Conservation (phyloP, 805 yeast genomes). For the Lachancea fermentati region DNA sequence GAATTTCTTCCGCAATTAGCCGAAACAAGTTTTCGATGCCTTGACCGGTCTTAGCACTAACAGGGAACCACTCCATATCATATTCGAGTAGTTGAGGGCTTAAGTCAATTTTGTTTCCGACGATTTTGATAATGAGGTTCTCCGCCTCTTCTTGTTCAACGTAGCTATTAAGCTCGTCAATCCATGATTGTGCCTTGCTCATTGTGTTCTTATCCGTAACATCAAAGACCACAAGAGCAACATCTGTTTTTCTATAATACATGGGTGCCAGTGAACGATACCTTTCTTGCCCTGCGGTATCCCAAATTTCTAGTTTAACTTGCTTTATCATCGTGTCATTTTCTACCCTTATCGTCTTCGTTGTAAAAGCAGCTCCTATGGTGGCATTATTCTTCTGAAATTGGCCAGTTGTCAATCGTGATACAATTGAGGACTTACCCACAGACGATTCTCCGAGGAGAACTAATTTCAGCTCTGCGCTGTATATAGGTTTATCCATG, state of each 20-base stretch:
- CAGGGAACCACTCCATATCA: slow-evolving; percentile 38
- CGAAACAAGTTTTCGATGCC: slow-evolving; percentile 42
- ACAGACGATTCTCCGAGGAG: slow-evolving; percentile 64
- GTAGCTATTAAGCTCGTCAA: slow-evolving; percentile 54
- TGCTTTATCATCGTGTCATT: slow-evolving; percentile 37
- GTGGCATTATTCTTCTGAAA: slow-evolving; percentile 77
- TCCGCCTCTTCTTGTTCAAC: slow-evolving; percentile 43
- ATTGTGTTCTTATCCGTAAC: slow-evolving; percentile 61
- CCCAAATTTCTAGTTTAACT: slow-evolving; percentile 78
- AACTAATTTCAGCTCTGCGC: slow-evolving; percentile 55
- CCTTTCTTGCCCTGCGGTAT: slow-evolving; percentile 81
- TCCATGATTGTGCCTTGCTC: slow-evolving; percentile 69
- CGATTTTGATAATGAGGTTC: slow-evolving; percentile 58
- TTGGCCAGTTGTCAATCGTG: slow-evolving; percentile 65
- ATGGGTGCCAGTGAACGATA: slow-evolving; percentile 74
- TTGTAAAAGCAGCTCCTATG: slow-evolving; percentile 78
- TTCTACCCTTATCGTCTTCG: slow-evolving; percentile 58
- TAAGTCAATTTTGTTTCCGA: slow-evolving; percentile 74
- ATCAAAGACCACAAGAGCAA: slow-evolving; percentile 75
- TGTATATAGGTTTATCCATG: slow-evolving; percentile 25
- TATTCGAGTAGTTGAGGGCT: slow-evolving; percentile 41
- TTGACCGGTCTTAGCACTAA: slow-evolving; percentile 51
- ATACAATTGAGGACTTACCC: slow-evolving; percentile 62
- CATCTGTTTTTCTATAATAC: slow-evolving; percentile 78
- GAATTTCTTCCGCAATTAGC: slow-evolving; percentile 39